Conservation (phyloP, 345 rosid genomes). For the Populus pruinosa region DNA sequence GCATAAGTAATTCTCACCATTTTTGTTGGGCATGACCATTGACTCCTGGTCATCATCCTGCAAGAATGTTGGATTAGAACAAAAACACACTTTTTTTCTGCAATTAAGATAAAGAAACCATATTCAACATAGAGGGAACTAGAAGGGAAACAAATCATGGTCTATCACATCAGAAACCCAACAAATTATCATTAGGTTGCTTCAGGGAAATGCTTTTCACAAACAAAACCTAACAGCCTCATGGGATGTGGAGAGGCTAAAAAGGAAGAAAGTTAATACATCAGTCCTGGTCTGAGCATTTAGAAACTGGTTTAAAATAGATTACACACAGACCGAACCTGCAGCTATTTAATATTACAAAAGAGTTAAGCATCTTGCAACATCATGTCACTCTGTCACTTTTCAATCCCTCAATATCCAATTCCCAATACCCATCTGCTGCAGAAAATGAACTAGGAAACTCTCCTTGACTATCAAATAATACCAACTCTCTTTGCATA, state of each 20-base stretch:
- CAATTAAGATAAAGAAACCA: not conserved
- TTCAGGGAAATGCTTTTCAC: not conserved
- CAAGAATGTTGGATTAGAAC: conserved; percentile 8
- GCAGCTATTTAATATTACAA: not conserved
- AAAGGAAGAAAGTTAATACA: not conserved
- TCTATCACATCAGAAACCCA: not conserved
- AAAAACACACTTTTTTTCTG: not conserved
- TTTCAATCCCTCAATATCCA: not conserved
- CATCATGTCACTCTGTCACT: not conserved
- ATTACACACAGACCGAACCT: not conserved
- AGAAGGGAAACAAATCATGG: not conserved
- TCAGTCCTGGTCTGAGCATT: not conserved
- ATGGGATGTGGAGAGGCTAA: not conserved
- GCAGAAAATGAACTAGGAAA: not conserved
- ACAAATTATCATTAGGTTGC: not conserved
- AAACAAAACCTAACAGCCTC: not conserved
- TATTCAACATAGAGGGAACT: not conserved
- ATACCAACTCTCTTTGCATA: not conserved
- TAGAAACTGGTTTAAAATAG: not conserved
- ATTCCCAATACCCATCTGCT: not conserved
- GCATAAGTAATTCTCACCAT: conserved; percentile 60
- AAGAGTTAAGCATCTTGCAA: not conserved
- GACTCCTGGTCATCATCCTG: conserved; percentile 82
- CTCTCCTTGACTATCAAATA: not conserved
- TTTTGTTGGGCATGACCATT: conserved; percentile 57